Base-by-base conservation (phyloP, 208 protist genomes). In the Zelonia costaricensis region DNA sequence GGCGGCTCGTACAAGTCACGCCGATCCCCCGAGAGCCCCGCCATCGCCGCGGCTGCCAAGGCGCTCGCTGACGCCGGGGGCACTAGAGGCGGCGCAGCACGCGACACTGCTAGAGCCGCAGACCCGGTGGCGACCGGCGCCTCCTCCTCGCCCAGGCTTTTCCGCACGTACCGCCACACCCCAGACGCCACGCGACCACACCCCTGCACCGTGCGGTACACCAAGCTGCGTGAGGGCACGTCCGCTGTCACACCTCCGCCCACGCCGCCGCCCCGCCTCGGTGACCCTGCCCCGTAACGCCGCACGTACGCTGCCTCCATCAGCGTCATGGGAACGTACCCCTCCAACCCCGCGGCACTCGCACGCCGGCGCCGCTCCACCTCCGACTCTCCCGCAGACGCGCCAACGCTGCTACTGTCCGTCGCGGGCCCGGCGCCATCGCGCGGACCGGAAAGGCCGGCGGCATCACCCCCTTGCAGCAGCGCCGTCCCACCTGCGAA, bases 261-360 rank as follows among this genome's bases (percentile, higher is more conserved):
- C 42, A 3, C 36, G 15, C 36, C 35, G 27, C 27, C 22, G 1
- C 16, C 9, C 5, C 28, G 33, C 1, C 27, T 6, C 40, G 39
- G 53, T 25, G 40, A 30, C 16, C 31, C 22, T 4, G 31, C 23
- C 13, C 65, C 58, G 51, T 65, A 72, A 25, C 65, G 65, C 12
- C 35, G 20, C 2, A 23, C 44, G 39, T 72, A 72, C 22, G 58
- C 49, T 35, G 64, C 57, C 30, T 72, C 65, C 65, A 65, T 56
- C 47, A 72, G 25, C 13, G 65, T 72, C 48, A 72, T n/a, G 0
- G 65, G 65, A 23, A 65, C 39, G 42, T 16, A 57, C 2, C 10
- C 22, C 1, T 18, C 23, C 1, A 12, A 30, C 7, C 30, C 36
- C 33, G 28, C 48, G n/a, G 25, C 30, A 10, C 4, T 10, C 31